Conservation (phyloP, 2,329 filamentous ascomycete species). For the Diaporthe aspalathi region DNA sequence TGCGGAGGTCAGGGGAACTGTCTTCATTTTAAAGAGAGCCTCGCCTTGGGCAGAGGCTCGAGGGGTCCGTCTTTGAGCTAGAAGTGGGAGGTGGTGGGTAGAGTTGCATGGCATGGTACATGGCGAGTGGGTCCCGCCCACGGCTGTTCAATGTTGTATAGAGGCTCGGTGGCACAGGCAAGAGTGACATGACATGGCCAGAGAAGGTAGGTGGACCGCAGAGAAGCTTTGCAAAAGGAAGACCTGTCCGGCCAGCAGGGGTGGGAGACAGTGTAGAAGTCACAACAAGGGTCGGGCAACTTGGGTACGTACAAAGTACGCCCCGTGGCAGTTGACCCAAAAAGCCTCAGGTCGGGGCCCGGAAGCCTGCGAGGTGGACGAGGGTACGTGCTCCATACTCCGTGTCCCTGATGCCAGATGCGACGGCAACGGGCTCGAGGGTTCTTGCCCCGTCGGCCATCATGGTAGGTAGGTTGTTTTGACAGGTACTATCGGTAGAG, state of each 20-base stretch:
- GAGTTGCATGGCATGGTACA: constrained; percentile 21
- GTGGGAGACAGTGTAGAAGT: constrained; percentile 19
- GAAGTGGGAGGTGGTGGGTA: constrained; percentile 20
- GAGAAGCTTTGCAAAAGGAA: constrained; percentile 26
- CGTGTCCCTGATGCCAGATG: neutral
- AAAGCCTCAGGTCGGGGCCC: neutral
- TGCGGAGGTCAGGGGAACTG: constrained; percentile 30
- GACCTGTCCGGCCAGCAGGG: constrained; percentile 20
- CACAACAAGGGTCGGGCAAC: constrained; percentile 16
- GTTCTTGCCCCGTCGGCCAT: constrained; percentile 1
- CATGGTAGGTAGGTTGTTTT: constrained; percentile 12
- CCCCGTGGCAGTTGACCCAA: neutral
- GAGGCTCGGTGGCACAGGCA: constrained; percentile 17
- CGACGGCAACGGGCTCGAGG: constrained; percentile 13
- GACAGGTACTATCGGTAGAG: constrained; percentile 23
- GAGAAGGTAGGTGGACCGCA: constrained; percentile 17
- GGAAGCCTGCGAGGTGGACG: constrained; percentile 13
- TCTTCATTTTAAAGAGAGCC: constrained; percentile 33
- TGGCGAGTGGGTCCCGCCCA: neutral
- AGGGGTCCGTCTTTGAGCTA: constrained; percentile 35
- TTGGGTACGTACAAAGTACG: constrained; percentile 7
- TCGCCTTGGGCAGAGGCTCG: constrained; percentile 30
- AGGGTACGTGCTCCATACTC: constrained; percentile 1
- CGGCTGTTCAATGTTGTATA: constrained; percentile 24
- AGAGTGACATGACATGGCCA: constrained; percentile 8